Base-by-base conservation (phyloP, 2,329 filamentous ascomycete genomes). In the Exophiala aquamarina region DNA sequence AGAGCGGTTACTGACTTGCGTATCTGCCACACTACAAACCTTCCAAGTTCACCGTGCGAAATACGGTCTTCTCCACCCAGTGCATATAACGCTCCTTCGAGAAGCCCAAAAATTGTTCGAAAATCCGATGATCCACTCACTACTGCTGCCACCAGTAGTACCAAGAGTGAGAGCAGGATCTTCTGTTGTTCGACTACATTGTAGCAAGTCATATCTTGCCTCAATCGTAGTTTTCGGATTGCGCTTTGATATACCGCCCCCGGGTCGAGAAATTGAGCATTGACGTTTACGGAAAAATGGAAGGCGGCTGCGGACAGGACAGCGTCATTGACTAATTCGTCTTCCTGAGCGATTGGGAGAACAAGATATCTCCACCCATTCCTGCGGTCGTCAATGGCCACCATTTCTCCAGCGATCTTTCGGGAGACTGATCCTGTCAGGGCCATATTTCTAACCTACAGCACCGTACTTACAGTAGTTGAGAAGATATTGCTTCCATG, bases 281-380 rank as follows among this genome's bases (percentile, higher is more conserved):
- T 21, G 9, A 18, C 39, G 17, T 20, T 17, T 20, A 17, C 13
- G 13, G 14, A 14, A 8, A 59, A 21, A 28, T 61, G 58, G 21
- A 59, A 56, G 9, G 57, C 47, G 2, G 59, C 52, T 7, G 58
- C 57, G 4, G 54, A 48, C 4, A 48, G 36, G 8, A 61, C 49
- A 5, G 59, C 57, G 3, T 44, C 43, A 32, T 50, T 45, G 4
- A 62, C 40, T 3, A 63, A 31, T 6, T 49, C 41, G 41, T 61
- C 50, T 13, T 49, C 39, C 14, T 50, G 56, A 5, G 61, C 61
- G 13, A 62, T 41, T 2, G 61, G 60, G 4, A 63, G 47, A 5
- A 63, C 35, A 6, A 62, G 33, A 31, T 59, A 49, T 10, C 60
- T 58, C 39, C 59, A 62, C 17, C 61, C 61, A 53, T 63, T 63